A percentile compares a stretch with the other conserved stretches of the same genome.
Evolutionary conservation across 768 basidiomycete genomes (phyloP).

Genomic region (Phlebiopsis flavidoalba): DNA sequence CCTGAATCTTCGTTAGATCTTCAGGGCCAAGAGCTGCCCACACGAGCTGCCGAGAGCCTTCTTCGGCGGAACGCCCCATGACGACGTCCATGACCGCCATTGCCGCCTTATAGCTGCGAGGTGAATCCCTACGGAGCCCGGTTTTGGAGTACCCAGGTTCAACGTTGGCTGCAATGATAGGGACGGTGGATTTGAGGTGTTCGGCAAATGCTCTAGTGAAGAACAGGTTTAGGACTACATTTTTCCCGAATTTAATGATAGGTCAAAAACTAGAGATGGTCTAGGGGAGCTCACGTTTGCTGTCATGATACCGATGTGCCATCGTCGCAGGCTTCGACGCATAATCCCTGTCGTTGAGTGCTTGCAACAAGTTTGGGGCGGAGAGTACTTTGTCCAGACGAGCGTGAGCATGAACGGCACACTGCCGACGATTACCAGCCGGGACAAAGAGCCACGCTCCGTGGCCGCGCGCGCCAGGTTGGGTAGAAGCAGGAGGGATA

Average conservation of each 20-base stretch:
- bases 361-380: not conserved
- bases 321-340: not conserved
- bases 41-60: constrained; percentile 31
- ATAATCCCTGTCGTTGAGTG: not conserved
- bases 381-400: not conserved
- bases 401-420: not conserved
- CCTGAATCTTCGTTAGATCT: constrained; percentile 13
- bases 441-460: not conserved
- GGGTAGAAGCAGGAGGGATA: constrained; percentile 38
- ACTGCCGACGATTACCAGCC: constrained; percentile 8
- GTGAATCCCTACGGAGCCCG: constrained; percentile 18
- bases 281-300: not conserved
- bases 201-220: constrained; percentile 30
- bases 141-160: constrained; percentile 33
- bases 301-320: not conserved
- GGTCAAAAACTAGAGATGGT: not conserved
- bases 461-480: constrained; percentile 32
- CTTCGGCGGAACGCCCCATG: constrained; percentile 28
- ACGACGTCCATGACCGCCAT: constrained; percentile 14
- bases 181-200: constrained; percentile 23
- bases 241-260: not conserved
- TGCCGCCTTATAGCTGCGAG: not conserved
- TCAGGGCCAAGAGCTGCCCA: constrained; percentile 23
- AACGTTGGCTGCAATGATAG: constrained; percentile 25
- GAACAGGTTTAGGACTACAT: constrained; percentile 29